These are phyloP conservation scores for Amanita phalloides DNA, from an alignment of 768 basidiomycete species.

Conservation along the genomic window DNA sequence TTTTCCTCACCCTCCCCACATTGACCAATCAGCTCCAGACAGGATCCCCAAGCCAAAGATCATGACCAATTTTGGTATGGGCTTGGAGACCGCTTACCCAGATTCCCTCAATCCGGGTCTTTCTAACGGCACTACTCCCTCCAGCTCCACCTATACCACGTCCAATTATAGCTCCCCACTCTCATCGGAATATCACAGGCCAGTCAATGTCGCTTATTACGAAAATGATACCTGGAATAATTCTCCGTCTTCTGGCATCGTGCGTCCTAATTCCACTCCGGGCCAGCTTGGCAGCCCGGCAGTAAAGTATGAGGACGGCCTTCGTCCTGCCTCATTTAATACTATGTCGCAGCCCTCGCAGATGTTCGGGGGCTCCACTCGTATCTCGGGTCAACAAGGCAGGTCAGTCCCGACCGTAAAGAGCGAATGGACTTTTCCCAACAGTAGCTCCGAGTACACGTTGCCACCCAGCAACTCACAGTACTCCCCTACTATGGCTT, in stretches of 20 bases:
- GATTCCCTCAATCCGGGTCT: slow-evolving; percentile 38
- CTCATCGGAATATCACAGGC: slow-evolving; percentile 36
- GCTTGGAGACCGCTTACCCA: slow-evolving; percentile 24
- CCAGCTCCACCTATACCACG: slow-evolving; percentile 38
- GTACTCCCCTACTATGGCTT: slow-evolving; percentile 34
- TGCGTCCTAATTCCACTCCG: slow-evolving; percentile 60
- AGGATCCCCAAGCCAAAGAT: slow-evolving; percentile 32
- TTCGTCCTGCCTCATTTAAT: slow-evolving; percentile 62
- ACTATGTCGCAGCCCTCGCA: slow-evolving; percentile 41
- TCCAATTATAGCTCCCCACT: slow-evolving; percentile 35
- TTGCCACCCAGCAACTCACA: slow-evolving; percentile 29
- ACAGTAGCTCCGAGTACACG: slow-evolving; percentile 38
- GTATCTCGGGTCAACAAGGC: slow-evolving; percentile 62
- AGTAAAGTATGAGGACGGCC: slow-evolving; percentile 60
- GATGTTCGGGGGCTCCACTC: slow-evolving; percentile 57
- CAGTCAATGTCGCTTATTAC: slow-evolving; percentile 31
- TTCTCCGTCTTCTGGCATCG: slow-evolving; percentile 40
- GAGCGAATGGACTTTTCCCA: slow-evolving; percentile 63
- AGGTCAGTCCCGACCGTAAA: slow-evolving; percentile 46
- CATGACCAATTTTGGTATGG: slow-evolving; percentile 35
- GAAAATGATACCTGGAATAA: slow-evolving; percentile 46
- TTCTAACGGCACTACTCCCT: slow-evolving; percentile 40
- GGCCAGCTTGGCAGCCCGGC: slow-evolving; percentile 42
- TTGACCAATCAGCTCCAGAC: slow-evolving; percentile 26
- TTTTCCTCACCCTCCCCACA: slow-evolving; percentile 31